phyloP scores from a whole-genome alignment of 1,284 basidiomycete species.

The Moesziomyces sp. region DNA sequence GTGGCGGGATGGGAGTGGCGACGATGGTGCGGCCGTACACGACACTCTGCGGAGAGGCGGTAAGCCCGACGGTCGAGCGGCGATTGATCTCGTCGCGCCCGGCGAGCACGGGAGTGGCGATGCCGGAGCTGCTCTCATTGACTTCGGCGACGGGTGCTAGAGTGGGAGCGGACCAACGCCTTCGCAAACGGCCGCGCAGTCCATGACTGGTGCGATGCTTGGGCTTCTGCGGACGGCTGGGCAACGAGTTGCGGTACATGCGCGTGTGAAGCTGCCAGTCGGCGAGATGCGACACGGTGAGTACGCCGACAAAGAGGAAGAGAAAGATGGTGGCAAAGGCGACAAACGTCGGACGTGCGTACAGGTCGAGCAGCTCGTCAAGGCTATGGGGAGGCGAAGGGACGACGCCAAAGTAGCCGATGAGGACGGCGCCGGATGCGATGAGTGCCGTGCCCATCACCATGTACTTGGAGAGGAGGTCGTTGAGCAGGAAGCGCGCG shows the following conservation, averaged over 20 bases:
- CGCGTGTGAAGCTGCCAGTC: slow-evolving; percentile 64
- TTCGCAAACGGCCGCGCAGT: slow-evolving; percentile 19
- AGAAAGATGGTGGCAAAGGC: slow-evolving; percentile 75
- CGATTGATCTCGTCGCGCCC: slow-evolving; percentile 42
- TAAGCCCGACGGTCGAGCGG: slow-evolving; percentile 13
- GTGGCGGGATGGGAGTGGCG: slow-evolving; percentile 19
- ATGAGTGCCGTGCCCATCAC: slow-evolving; percentile 86
- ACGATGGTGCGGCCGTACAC: slow-evolving; percentile 33
- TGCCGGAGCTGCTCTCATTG: slow-evolving; percentile 64
- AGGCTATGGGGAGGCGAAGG: slow-evolving; percentile 89
- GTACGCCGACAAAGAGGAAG: slow-evolving; percentile 74
- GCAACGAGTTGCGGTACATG: slow-evolving; percentile 27
- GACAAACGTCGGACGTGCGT: slow-evolving; percentile 82
- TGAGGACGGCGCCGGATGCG: slow-evolving; percentile 86
- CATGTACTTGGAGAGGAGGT: slow-evolving; percentile 86
- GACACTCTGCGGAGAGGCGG: slow-evolving; percentile 10
- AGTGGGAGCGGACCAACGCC: slow-evolving; percentile 57
- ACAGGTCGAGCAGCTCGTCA: slow-evolving; percentile 84
- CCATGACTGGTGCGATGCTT: slow-evolving; percentile 19
- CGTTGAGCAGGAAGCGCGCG: slow-evolving; percentile 84
- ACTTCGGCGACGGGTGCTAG: slow-evolving; percentile 66
- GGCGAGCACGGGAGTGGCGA: slow-evolving; percentile 58
- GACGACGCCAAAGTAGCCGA: slow-evolving; percentile 91
- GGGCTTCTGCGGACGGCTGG: slow-evolving; percentile 13
- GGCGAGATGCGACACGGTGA: slow-evolving; percentile 58